Base-by-base conservation (phyloP, 768 basidiomycete genomes). In the Tulasnella sp. region DNA sequence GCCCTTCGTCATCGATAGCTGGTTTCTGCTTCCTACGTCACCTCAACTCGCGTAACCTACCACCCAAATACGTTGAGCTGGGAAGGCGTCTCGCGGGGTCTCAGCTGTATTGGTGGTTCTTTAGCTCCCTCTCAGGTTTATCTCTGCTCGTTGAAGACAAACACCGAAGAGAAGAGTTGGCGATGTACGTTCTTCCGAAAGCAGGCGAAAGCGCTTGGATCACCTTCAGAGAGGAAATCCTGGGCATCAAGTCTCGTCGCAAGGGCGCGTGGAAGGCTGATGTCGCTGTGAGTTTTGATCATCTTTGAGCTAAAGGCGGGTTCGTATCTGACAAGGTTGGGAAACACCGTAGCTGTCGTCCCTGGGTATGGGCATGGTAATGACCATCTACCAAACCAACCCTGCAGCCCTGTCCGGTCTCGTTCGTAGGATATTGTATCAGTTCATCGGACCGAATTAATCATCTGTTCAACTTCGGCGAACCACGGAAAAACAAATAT, bases 141-240 rank as follows among this genome's bases (percentile, higher is more conserved):
- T 87, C 93, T 8, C 83, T 99, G 68, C 89, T 97, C 76, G 87
- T 96, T 3, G 97, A 99, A 80, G 95, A 93, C 81, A 91, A 89
- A 84, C 87, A 91, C 79, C 86, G 97, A n/a, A 87, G 96, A 5
- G 92, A 89, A 0, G 97, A 99, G 83, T 84, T 98, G 78, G 94
- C 96, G 78, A 93, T 95, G 94, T 94, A 93, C 81, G 91, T 90
- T 1, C 83, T 98, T 31, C 97, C 97, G 3, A 93, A 95, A 82
- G 93, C 89, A 0, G 82, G 98, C 40, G 96, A 98, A 85, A 93
- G 93, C 74, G 88, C 89, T 25, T 98, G 96, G 96, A 85, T 85
- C 0, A 84, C 83, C 0, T 83, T 83, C 40, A 84, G 85, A 17
- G 83, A 85, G 36, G 75, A 71, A 88, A 89, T 78, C 85, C 85